Evolutionary conservation across 2,329 filamentous ascomycete species (phyloP), one percentile per base, ranked within the genome.

Genomic region (Huntiella savannae): DNA sequence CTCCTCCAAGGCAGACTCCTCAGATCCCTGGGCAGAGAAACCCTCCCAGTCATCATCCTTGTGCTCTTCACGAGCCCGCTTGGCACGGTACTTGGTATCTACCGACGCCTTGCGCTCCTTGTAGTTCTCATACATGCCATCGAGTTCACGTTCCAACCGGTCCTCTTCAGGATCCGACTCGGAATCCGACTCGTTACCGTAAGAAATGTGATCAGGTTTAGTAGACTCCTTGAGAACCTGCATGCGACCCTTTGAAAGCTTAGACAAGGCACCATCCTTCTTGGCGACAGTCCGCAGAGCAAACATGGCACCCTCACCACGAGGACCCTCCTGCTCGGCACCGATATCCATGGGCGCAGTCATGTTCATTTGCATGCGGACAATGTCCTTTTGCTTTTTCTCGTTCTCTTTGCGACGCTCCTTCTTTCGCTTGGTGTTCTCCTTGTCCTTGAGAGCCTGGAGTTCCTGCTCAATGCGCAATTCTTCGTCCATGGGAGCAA

Each of bases 321-420:
- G 68, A 0, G 83, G 82, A 0, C 84, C 84, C 17, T 73, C 65
- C 61, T 91, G 85, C 58, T 94, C 91, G 64, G 93, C 74, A 56
- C 91, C 91, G 52, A 98, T 94, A 53, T 98, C 91, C 69, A 85
- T 91, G 5, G 91, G 91, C 1, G 86, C 82, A 2, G 79, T 80
- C 91, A 98, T 98, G 64, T 95, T 80, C 67, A 98, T 77, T 62
- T 98, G 91, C 80, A 98, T 81, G 33, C 91, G 78, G n/a, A 93
- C 71, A 50, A 96, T 85, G 53, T 96, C 91, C 54, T 83, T 91
- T 54, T 91, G 83, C 62, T 93, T 96, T 60, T 77, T 77, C 61
- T 98, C 91, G 53, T 98, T 98, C 50, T 93, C 86, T 55, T 73
- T 82, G 53, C 87, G 73, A 54, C 80, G 76, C 56, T 93, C 82